Base-by-base conservation (phyloP, 805 yeast species). In the Kluyveromyces lactis region DNA sequence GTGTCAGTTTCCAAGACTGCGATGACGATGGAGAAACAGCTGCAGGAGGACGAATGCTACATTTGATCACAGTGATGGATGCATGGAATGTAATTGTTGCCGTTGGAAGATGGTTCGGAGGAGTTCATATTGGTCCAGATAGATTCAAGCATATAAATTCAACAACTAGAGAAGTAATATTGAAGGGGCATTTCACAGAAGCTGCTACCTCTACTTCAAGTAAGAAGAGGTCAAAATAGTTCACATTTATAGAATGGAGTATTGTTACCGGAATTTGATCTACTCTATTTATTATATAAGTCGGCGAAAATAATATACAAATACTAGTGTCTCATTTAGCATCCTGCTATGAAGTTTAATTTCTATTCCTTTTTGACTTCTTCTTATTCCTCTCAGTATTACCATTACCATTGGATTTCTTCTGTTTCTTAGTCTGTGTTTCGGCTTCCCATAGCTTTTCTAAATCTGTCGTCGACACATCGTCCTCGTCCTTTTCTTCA, bases 1-100 rank as follows among this genome's bases (percentile, higher is more conserved):
- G 68, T 15, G 72, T 77, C 0, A 68, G 72, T 27, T 72, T 69
- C 35, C 92, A 85, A 51, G 97, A 92, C 51, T 87, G 85, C 50
- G 97, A 92, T 54, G 97, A 92, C 58, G 98, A 90, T 55, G 98
- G 98, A 2, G 98, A 92, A 55, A 72, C 94, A 0, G 97, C 97
- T 1, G 95, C 97, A 1, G 98, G 98, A 8, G 77, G 89, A 4
- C 66, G 96, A 42, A 64, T 89, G 69, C 60, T 87, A 37, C 95
- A 86, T 64, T 60, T 89, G 35, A 62, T 89, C 47, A 75, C 84
- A 27, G 73, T 77, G 47, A 81, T 81, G 84, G 86, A 86, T 50
- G 83, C 75, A 2, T 76, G 85, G 82, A 79, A 89, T 55, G 85
- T 84, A 3, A 73, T 87, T 46, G 95, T 89, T 3, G 69, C 67